These are phyloP conservation scores for Eucalyptus decipiens DNA, from an alignment of 345 rosid genomes.

Conservation along the genomic window DNA sequence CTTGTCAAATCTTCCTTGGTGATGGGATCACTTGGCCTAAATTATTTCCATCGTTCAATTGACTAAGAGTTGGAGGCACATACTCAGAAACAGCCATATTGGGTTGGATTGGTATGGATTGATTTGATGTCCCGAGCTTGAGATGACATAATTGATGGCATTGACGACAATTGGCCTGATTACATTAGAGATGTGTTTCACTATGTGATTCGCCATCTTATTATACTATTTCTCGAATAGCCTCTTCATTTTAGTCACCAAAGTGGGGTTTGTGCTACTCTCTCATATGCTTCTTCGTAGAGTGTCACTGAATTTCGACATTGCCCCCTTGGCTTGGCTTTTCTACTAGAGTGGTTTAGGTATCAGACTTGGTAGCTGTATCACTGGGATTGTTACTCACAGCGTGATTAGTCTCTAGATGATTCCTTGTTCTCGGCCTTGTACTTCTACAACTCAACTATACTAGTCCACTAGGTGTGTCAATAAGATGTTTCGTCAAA, in stretches of 20 bases:
- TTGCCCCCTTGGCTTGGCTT: background rate
- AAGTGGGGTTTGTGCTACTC: background rate
- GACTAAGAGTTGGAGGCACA: background rate
- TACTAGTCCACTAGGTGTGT: background rate
- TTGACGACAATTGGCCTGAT: background rate
- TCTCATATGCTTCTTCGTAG: background rate
- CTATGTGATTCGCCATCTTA: background rate
- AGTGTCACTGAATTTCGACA: background rate
- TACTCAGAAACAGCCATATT: background rate
- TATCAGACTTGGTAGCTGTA: background rate
- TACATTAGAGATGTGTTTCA: background rate
- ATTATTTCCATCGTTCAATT: background rate
- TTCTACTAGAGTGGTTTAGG: background rate
- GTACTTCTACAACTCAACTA: background rate
- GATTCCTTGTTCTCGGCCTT: background rate
- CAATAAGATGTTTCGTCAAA: too few relatives aligned
- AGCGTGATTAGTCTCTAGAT: background rate
- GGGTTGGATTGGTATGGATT: background rate
- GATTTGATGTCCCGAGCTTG: background rate
- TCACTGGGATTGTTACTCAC: background rate
- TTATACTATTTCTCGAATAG: background rate
- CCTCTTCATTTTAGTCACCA: background rate
- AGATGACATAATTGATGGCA: background rate
- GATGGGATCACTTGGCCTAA: background rate
- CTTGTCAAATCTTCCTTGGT: background rate